Conservation (phyloP, 192 early-diverging fungal genomes). For the Coemansia interrupta region DNA sequence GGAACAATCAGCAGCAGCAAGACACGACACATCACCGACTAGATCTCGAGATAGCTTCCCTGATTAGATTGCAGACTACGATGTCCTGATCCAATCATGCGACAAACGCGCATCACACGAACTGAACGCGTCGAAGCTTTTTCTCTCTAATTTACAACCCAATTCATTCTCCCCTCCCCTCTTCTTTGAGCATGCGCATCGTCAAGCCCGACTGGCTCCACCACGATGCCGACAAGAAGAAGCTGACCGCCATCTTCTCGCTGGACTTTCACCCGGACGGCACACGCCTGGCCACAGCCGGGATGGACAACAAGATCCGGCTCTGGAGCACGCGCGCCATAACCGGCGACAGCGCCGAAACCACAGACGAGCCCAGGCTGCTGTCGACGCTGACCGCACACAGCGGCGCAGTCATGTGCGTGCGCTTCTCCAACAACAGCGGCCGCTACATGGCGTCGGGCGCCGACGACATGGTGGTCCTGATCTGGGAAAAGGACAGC, state of each 20-base stretch:
- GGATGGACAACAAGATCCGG: conserved; percentile 82
- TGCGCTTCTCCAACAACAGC: conserved; percentile 71
- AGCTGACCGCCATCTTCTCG: conserved; percentile 72
- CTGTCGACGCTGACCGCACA: conserved; percentile 79
- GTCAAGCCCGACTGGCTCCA: conserved; percentile 66
- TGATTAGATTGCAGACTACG: too few relatives aligned
- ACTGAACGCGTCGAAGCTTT: too few relatives aligned
- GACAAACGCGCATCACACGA: too few relatives aligned
- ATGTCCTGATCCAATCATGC: too few relatives aligned
- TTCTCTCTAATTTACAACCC: too few relatives aligned
- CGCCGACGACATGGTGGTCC: conserved; percentile 87
- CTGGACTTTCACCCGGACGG: conserved; percentile 83
- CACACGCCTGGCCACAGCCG: conserved; percentile 78
- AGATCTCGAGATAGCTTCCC: too few relatives aligned
- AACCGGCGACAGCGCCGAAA: conserved; percentile 34
- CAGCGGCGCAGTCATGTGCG: conserved; percentile 85
- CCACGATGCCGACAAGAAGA: conserved; percentile 67
- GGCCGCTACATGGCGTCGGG: conserved; percentile 81
- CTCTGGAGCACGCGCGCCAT: conserved; percentile 82
- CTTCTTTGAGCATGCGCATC: conserved; percentile 59
- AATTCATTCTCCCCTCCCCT: neutral
- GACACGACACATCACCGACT: too few relatives aligned
- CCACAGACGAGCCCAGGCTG: conserved; percentile 57
- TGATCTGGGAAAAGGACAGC: conserved; percentile 84
- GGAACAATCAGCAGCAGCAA: too few relatives aligned